Conservation (phyloP, 2,329 filamentous ascomycete species). For the Cladosporium sp. region DNA sequence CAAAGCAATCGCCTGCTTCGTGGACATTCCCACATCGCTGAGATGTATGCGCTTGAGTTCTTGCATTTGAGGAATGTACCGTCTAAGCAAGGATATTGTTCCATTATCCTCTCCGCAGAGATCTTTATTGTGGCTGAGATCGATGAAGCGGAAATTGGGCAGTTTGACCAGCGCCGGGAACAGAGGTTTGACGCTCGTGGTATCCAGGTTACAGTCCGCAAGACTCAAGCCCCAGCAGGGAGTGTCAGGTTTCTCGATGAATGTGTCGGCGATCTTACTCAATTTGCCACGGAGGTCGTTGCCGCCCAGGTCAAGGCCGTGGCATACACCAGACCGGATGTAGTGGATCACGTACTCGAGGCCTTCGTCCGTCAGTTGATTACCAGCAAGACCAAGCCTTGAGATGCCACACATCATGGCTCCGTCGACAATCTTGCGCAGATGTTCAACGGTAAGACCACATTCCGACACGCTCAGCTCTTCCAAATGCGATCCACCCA, state of each 20-base stretch:
- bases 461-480: slow-evolving; percentile 81
- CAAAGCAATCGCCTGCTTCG: slow-evolving; percentile 84
- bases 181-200: slow-evolving; percentile 66
- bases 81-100: slow-evolving; percentile 58
- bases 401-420: slow-evolving; percentile 72
- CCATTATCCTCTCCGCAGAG: slow-evolving; percentile 53
- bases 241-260: slow-evolving; percentile 40
- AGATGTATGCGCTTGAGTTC: slow-evolving; percentile 80
- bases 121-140: slow-evolving; percentile 81
- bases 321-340: slow-evolving; percentile 69
- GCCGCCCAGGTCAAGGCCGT: slow-evolving; percentile 82
- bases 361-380: slow-evolving; percentile 68
- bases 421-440: slow-evolving; percentile 75
- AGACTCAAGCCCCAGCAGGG: slow-evolving; percentile 77
- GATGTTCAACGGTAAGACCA: slow-evolving; percentile 62
- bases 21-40: slow-evolving; percentile 73
- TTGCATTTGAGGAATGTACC: slow-evolving; percentile 76
- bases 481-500: slow-evolving; percentile 71
- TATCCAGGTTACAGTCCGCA: slow-evolving; percentile 75
- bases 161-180: slow-evolving; percentile 69
- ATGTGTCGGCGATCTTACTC: slow-evolving; percentile 45
- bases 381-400: slow-evolving; percentile 77
- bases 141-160: slow-evolving; percentile 76
- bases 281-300: slow-evolving; percentile 61
- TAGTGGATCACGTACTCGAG: slow-evolving; percentile 73